Base-by-base conservation (phyloP, 2,329 filamentous ascomycete genomes). In the Diaporthe vaccinii region DNA sequence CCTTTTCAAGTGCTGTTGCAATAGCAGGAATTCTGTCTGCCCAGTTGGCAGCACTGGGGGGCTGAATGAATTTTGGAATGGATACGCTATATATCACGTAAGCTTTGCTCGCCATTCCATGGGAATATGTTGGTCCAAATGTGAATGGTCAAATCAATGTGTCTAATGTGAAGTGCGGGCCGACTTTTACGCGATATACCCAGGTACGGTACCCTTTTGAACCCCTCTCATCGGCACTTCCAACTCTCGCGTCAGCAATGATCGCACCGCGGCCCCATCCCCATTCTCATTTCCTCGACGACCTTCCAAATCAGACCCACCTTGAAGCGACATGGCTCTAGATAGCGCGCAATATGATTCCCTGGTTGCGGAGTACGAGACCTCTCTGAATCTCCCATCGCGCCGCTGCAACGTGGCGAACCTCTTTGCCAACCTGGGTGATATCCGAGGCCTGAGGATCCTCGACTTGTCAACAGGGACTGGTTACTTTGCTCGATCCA, bases 231-330 rank as follows among this genome's bases (percentile, higher is more conserved):
- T 36, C 44, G 41, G 28, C 31, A 12, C 44, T 49, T n/a, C 22
- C 31, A 67, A 67, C 36, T 17, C 12, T n/a, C 20, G 20, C 20
- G 20, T 25, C n/a, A 10, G 15, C 8, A 17, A 20, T 3, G 4
- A 4, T 28, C 7, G 14, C 20, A 34, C 44, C 28, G 12, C 15
- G 53, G 15, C 12, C 4, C 2, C 22, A 20, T 22, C 28, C 22
- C 25, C 31, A 12, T 34, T 7, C 20, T 10, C 12, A 65, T 15
- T 14, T 15, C 4, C 3, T 12, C 39, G n/a, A 46, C 25, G 4
- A 12, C 17, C 3, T 3, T 6, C 28, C 3, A 0, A 4, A 53
- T 25, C 20, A 2, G 9, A 2, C 44, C 7, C 2, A 34, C 0
- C 6, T 44, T 1, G 8, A 15, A 17, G 8, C 28, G 3, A 2